These are phyloP conservation scores for Sporothrix luriei DNA, from an alignment of 2,329 filamentous ascomycete genomes.

Conservation along the genomic window DNA sequence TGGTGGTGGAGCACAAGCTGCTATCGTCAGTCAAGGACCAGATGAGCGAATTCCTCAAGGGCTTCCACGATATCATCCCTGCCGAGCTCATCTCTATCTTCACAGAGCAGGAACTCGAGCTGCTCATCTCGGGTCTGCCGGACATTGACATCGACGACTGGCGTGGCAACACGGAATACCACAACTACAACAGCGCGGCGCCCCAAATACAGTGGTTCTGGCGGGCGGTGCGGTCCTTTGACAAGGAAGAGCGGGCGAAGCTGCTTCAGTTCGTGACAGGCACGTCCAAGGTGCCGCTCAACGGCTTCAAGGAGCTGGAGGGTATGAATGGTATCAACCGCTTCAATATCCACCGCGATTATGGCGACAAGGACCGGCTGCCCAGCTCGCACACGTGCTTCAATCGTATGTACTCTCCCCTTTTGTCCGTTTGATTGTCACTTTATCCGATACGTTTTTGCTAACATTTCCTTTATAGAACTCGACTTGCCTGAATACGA, in stretches of 20 bases:
- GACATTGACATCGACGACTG: conserved; percentile 98
- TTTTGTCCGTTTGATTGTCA: not conserved
- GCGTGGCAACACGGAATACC: conserved; percentile 98
- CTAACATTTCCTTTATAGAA: conserved; percentile 57
- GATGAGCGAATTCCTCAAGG: conserved; percentile 87
- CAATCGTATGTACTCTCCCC: conserved; percentile 74
- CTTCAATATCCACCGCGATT: conserved; percentile 99
- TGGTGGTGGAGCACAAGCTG: conserved; percentile 92
- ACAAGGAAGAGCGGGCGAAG: conserved; percentile 98
- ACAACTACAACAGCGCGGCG: conserved; percentile 93
- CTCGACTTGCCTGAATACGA: conserved; percentile 98
- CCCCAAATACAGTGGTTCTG: conserved; percentile 99
- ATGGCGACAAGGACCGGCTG: conserved; percentile 91
- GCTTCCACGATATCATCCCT: conserved; percentile 98
- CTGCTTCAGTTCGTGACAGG: conserved; percentile 97
- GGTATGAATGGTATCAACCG: conserved; percentile 98
- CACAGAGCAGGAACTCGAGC: conserved; percentile 95
- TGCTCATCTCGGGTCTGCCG: conserved; percentile 93
- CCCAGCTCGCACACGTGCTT: conserved; percentile 98
- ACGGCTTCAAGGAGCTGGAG: conserved; percentile 98
- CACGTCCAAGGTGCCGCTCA: conserved; percentile 96
- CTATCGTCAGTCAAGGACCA: conserved; percentile 91
- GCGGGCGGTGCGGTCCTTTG: conserved; percentile 94
- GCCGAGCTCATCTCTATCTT: conserved; percentile 94
- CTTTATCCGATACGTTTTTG: not conserved